Percentiles rank a stretch among this genome's conserved stretches.
phyloP scores from a whole-genome alignment of 1,284 basidiomycete genomes.

The Rhodotorula glutinis region DNA sequence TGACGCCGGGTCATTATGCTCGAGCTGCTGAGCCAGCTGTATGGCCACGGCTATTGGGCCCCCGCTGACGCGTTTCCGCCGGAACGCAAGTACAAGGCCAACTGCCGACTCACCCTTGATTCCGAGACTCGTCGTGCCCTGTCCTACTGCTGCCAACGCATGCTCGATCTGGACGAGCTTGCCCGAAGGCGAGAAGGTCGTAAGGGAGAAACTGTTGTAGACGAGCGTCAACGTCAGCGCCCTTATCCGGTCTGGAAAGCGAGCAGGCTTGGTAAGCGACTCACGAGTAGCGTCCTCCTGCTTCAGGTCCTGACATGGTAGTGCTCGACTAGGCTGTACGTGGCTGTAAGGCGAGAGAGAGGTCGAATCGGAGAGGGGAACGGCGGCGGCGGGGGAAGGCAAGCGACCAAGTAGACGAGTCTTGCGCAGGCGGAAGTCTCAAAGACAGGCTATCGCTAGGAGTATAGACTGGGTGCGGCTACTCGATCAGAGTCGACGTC shows the following conservation, averaged over 20 bases:
- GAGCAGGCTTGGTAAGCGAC: no score
- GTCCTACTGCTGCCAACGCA: slow-evolving; percentile 93
- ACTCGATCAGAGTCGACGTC: no score
- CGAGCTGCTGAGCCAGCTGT: no score
- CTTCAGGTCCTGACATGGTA: slow-evolving; percentile 13
- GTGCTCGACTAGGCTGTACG: neutral
- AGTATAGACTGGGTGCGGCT: no score
- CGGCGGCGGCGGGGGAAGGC: neutral
- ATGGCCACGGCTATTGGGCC: no score
- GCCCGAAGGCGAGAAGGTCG: slow-evolving; percentile 97
- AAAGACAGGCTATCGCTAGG: no score
- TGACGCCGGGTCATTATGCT: no score
- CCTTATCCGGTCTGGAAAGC: no score
- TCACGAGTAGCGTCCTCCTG: slow-evolving; percentile 31
- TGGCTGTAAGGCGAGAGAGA: neutral
- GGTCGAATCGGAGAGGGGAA: neutral
- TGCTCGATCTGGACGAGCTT: slow-evolving; percentile 97
- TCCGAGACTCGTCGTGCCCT: slow-evolving; percentile 93
- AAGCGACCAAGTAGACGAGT: no score
- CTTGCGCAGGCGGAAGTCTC: no score
- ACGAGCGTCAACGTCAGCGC: no score
- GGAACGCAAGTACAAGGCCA: neutral
- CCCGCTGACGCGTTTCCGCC: neutral
- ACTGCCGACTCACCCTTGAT: slow-evolving; percentile 79
- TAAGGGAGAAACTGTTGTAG: slow-evolving; percentile 72